These are phyloP conservation scores for Lactifluus hygrophoroides DNA, from an alignment of 768 basidiomycete genomes.

Conservation along the genomic window DNA sequence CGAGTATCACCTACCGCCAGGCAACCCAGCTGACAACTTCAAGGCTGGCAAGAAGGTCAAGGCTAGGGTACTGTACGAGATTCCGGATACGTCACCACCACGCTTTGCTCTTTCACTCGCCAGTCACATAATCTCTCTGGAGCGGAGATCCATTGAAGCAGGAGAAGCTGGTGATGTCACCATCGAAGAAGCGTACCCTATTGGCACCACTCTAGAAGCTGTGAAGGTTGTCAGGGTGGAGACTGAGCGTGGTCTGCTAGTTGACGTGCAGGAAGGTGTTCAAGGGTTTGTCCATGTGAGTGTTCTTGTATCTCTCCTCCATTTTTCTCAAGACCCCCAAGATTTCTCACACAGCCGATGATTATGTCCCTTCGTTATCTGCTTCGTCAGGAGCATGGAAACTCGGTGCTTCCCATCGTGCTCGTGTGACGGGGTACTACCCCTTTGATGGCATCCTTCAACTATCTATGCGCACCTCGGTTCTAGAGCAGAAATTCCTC, in stretches of 20 bases:
- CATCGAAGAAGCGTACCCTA: slow-evolving; percentile 53
- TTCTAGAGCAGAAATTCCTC: slow-evolving; percentile 81
- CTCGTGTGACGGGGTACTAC: slow-evolving; percentile 81
- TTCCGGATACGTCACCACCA: slow-evolving; percentile 58
- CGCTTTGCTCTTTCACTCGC: slow-evolving; percentile 75
- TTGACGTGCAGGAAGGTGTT: slow-evolving; percentile 52
- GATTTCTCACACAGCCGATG: slow-evolving; percentile 93
- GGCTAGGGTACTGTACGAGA: slow-evolving; percentile 76
- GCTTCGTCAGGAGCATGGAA: slow-evolving; percentile 70
- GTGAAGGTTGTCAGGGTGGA: slow-evolving; percentile 72
- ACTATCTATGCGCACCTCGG: slow-evolving; percentile 73
- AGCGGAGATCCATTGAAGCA: slow-evolving; percentile 30
- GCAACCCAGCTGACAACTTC: slow-evolving; percentile 35
- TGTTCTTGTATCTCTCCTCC: slow-evolving; percentile 8
- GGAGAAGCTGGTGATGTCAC: slow-evolving; percentile 20
- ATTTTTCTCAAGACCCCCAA: slow-evolving; percentile 27
- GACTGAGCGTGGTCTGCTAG: slow-evolving; percentile 71
- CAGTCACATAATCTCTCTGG: slow-evolving; percentile 59
- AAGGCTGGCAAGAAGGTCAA: slow-evolving; percentile 72
- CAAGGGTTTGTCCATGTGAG: slow-evolving; percentile 86
- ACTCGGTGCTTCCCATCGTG: slow-evolving; percentile 67
- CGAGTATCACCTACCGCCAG: slow-evolving; percentile 58
- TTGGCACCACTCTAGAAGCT: slow-evolving; percentile 64
- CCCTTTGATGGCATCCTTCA: slow-evolving; percentile 82
- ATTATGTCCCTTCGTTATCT: slow-evolving; percentile 75